phyloP scores from a whole-genome alignment of 495 filamentous ascomycete species.

The Beverwykella pulmonaria region DNA sequence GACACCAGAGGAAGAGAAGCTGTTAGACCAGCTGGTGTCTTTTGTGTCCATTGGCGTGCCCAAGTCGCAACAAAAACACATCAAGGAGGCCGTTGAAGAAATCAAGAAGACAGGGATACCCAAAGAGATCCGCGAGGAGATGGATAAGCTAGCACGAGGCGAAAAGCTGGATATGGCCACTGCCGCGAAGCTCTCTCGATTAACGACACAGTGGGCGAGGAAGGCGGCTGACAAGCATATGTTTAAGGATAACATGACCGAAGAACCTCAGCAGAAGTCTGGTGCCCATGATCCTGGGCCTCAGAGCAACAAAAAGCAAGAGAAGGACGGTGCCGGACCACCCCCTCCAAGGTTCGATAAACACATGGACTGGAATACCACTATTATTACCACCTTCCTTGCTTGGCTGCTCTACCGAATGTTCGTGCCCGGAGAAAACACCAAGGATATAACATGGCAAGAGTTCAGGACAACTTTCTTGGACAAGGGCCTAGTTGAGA shows the following conservation, averaged over 20 bases:
- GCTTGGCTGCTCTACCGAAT: constrained; percentile 65
- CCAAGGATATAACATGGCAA: constrained; percentile 93
- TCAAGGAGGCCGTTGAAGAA: constrained; percentile 49
- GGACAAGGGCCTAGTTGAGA: constrained; percentile 93
- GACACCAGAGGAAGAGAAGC: constrained; percentile 46
- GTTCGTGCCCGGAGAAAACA: constrained; percentile 65
- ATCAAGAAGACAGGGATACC: constrained; percentile 59
- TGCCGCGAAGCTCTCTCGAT: constrained; percentile 54
- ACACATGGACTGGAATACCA: constrained; percentile 59
- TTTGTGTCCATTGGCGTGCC: constrained; percentile 56
- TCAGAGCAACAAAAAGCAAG: constrained; percentile 43
- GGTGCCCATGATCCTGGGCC: constrained; percentile 45
- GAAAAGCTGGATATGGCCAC: constrained; percentile 52
- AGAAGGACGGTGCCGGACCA: constrained; percentile 43
- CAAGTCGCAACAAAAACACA: constrained; percentile 45
- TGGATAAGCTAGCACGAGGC: constrained; percentile 49
- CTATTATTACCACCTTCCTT: constrained; percentile 60
- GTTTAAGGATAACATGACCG: constrained; percentile 20
- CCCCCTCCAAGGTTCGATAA: constrained; percentile 48
- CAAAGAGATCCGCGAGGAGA: constrained; percentile 52
- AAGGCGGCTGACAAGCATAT: constrained; percentile 41
- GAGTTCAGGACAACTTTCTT: constrained; percentile 90
- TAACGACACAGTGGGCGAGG: constrained; percentile 51
- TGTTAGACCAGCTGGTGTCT: constrained; percentile 48
- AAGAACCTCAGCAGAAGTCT: constrained; percentile 45